phyloP scores from a whole-genome alignment of 2,329 filamentous ascomycete species.

The Camillea tinctor region DNA sequence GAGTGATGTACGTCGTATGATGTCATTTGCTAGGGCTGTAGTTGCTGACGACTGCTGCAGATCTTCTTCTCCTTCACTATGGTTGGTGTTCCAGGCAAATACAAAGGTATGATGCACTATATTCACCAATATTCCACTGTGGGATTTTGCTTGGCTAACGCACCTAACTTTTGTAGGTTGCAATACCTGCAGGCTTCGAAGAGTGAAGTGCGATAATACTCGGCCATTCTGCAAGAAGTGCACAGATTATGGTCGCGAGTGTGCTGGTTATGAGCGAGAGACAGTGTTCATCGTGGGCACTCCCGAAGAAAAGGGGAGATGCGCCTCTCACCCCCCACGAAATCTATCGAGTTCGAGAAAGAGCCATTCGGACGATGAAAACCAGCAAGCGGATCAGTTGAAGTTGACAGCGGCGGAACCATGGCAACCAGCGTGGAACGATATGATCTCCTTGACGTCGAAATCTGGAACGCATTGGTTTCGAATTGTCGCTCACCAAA shows the following conservation, averaged over 20 bases:
- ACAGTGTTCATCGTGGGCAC: slow-evolving; percentile 65
- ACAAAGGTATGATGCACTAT: slow-evolving; percentile 43
- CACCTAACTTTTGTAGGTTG: slow-evolving; percentile 37
- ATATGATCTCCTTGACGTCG: slow-evolving; percentile 42
- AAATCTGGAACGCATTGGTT: slow-evolving; percentile 37
- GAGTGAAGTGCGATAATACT: slow-evolving; percentile 55
- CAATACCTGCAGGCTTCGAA: slow-evolving; percentile 54
- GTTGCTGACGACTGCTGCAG: not conserved
- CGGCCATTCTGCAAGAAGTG: slow-evolving; percentile 62
- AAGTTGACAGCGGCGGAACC: slow-evolving; percentile 39
- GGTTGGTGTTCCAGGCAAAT: slow-evolving; percentile 64
- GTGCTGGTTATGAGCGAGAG: slow-evolving; percentile 62
- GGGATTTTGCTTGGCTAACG: not conserved
- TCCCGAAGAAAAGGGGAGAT: slow-evolving; percentile 51
- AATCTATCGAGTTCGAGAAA: slow-evolving; percentile 41
- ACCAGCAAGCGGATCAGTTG: slow-evolving; percentile 15
- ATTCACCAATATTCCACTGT: not conserved
- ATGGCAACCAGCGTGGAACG: slow-evolving; percentile 50
- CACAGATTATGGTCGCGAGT: slow-evolving; percentile 53
- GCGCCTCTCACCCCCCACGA: slow-evolving; percentile 54
- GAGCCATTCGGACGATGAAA: slow-evolving; percentile 28
- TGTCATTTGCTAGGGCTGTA: not conserved
- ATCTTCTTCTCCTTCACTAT: slow-evolving; percentile 36
- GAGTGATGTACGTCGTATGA: not conserved
- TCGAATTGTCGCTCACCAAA: slow-evolving; percentile 46